Evolutionary conservation across 2,329 filamentous ascomycete species (phyloP).

Genomic region (Aspergillus jensenii): DNA sequence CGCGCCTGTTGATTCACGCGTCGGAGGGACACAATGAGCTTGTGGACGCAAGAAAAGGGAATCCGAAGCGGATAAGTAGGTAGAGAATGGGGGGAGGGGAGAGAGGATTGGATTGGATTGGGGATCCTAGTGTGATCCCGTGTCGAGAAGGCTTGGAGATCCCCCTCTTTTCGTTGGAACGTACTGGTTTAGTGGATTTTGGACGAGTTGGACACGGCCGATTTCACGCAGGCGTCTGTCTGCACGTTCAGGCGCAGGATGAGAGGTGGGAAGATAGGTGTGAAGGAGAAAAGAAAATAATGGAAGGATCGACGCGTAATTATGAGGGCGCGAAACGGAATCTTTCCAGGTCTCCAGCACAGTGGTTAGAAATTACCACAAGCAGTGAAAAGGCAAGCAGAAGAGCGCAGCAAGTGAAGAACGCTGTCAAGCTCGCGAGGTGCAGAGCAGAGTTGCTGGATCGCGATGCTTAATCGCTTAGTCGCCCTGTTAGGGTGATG

Average conservation of each 20-base stretch:
- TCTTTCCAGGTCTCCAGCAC: constrained; percentile 1
- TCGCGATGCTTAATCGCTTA: constrained; percentile 43
- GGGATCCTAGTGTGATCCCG: constrained; percentile 16
- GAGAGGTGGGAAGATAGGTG: constrained; percentile 4
- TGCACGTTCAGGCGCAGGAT: constrained; percentile 9
- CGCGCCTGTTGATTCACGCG: constrained; percentile 32
- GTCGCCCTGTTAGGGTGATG: constrained; percentile 35
- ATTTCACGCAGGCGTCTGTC: neutral
- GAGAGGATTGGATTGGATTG: constrained; percentile 16
- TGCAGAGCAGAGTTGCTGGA: constrained; percentile 15
- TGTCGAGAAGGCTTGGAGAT: constrained; percentile 13
- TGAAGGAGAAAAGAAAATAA: constrained; percentile 14
- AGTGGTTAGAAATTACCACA: constrained; percentile 9
- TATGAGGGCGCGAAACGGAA: constrained; percentile 10
- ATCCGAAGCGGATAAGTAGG: constrained; percentile 14
- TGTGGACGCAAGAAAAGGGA: constrained; percentile 18
- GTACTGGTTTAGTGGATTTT: constrained; percentile 17
- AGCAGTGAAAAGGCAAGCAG: constrained; percentile 11
- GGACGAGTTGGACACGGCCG: neutral
- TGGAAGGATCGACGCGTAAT: constrained; percentile 18
- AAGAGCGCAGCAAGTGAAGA: constrained; percentile 9
- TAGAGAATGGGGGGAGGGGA: constrained; percentile 13
- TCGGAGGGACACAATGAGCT: constrained; percentile 31
- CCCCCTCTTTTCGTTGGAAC: constrained; percentile 15
- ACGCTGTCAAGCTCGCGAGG: neutral